Evolutionary conservation across 345 rosid species (phyloP).

Genomic region (Luvunga scandens): DNA sequence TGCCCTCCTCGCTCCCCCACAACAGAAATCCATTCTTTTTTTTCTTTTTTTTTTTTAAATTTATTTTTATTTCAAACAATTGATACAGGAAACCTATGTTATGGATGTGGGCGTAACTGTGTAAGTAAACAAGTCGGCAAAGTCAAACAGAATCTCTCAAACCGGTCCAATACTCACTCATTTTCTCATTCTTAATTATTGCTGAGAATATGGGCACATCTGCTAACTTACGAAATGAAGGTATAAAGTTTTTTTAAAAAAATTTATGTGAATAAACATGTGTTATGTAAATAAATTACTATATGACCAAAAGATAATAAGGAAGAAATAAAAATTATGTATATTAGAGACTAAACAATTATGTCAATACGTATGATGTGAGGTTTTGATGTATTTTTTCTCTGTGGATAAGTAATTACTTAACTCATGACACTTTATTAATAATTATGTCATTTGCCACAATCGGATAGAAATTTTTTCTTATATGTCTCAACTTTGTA

Average conservation of each 20-base stretch:
- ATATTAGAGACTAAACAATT: neutral
- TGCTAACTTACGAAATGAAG: neutral
- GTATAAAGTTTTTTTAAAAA: too few species aligned
- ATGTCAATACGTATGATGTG: too few species aligned
- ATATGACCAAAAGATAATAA: too few species aligned
- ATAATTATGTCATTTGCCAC: too few species aligned
- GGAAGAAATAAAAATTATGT: neutral
- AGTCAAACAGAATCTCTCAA: slow-evolving; percentile 22
- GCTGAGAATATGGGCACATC: neutral
- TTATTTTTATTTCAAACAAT: neutral
- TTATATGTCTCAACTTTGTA: too few species aligned
- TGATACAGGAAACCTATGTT: neutral
- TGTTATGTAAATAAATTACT: too few species aligned
- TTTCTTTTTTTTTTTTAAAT: neutral
- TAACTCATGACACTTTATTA: too few species aligned
- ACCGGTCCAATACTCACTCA: neutral
- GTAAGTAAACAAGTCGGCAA: slow-evolving; percentile 3
- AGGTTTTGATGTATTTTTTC: too few species aligned
- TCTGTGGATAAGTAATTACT: too few species aligned
- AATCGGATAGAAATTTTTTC: too few species aligned
- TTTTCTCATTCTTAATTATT: too few species aligned
- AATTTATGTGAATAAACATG: neutral
- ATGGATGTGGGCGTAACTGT: neutral
- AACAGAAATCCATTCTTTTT: neutral
- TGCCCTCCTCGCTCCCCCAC: neutral